A percentile compares a stretch with the other conserved stretches of the same genome.
phyloP scores from a whole-genome alignment of 2,329 filamentous ascomycete species.

The Exophiala mesophila region DNA sequence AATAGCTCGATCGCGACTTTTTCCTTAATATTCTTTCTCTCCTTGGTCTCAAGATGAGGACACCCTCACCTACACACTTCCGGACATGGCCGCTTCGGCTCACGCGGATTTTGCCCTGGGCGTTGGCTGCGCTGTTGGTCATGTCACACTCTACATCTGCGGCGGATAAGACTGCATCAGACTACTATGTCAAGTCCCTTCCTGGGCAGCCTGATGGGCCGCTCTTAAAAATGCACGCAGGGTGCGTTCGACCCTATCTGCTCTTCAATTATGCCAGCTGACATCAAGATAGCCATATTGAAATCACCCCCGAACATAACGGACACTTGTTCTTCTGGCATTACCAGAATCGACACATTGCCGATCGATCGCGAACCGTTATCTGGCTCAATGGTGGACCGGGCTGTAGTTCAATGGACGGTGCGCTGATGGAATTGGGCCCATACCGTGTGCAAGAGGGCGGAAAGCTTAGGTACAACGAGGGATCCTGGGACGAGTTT shows the following conservation, averaged over 20 bases:
- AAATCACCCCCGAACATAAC: conserved; percentile 77
- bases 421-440: conserved; percentile 91
- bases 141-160: neutral
- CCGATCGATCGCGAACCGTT: conserved; percentile 81
- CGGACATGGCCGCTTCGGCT: conserved; percentile 9
- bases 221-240: conserved; percentile 94
- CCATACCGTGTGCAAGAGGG: conserved; percentile 81
- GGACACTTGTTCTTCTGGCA: conserved; percentile 99
- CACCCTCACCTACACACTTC: neutral
- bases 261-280: neutral
- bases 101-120: conserved; percentile 8
- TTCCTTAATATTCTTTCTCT: neutral
- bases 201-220: conserved; percentile 78
- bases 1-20: conserved; percentile 5
- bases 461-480: conserved; percentile 68
- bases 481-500: conserved; percentile 98
- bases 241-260: conserved; percentile 56
- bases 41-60: conserved; percentile 3
- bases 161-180: conserved; percentile 62
- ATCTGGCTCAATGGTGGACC: conserved; percentile 97
- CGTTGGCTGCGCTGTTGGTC: conserved; percentile 10
- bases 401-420: conserved; percentile 95
- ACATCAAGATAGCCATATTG: conserved; percentile 66
- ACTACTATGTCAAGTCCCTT: conserved; percentile 83
- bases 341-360: conserved; percentile 91